These are phyloP conservation scores for Rugiboletus extremiorientalis DNA, from an alignment of 1,284 basidiomycete genomes.

Conservation along the genomic window DNA sequence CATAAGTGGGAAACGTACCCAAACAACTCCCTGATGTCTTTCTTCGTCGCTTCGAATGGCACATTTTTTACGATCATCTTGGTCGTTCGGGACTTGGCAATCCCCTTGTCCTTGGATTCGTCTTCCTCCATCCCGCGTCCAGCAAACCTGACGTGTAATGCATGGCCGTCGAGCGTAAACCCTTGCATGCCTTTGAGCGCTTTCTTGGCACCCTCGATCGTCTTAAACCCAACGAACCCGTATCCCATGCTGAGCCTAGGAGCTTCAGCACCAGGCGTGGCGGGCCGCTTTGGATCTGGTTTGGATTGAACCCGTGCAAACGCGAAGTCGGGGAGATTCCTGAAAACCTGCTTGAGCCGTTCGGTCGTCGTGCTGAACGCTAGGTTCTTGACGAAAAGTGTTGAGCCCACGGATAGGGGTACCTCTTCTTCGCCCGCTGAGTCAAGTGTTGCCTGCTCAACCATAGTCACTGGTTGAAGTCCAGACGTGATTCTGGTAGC, in stretches of 20 bases:
- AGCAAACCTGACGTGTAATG: slow-evolving; percentile 84
- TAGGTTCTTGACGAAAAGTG: slow-evolving; percentile 95
- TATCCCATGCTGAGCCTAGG: slow-evolving; percentile 88
- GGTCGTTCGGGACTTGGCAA: slow-evolving; percentile 60
- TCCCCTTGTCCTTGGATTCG: slow-evolving; percentile 44
- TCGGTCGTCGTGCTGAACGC: slow-evolving; percentile 87
- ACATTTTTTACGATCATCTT: slow-evolving; percentile 98
- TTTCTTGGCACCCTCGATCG: slow-evolving; percentile 67
- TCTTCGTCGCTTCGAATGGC: slow-evolving; percentile 94
- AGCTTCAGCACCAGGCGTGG: slow-evolving; percentile 41
- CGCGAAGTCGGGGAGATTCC: slow-evolving; percentile 77
- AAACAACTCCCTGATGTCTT: slow-evolving; percentile 88
- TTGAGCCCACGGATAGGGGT: slow-evolving; percentile 68
- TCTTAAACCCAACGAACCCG: slow-evolving; percentile 93
- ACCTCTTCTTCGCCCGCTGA: slow-evolving; percentile 43
- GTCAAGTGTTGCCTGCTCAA: slow-evolving; percentile 37
- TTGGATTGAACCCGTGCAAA: slow-evolving; percentile 94
- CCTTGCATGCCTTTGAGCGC: slow-evolving; percentile 83
- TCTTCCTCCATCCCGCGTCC: slow-evolving; percentile 77
- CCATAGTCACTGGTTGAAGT: slow-evolving; percentile 46
- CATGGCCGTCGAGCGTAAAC: slow-evolving; percentile 86
- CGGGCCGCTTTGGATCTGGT: slow-evolving; percentile 75
- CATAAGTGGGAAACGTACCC: slow-evolving; percentile 49
- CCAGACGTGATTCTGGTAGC: slow-evolving; percentile 17
- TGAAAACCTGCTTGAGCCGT: slow-evolving; percentile 69